A percentile compares a stretch with the other conserved stretches of the same genome.
Evolutionary conservation across 2,329 filamentous ascomycete species (phyloP).

Genomic region (Ceratocystiopsis minuta): DNA sequence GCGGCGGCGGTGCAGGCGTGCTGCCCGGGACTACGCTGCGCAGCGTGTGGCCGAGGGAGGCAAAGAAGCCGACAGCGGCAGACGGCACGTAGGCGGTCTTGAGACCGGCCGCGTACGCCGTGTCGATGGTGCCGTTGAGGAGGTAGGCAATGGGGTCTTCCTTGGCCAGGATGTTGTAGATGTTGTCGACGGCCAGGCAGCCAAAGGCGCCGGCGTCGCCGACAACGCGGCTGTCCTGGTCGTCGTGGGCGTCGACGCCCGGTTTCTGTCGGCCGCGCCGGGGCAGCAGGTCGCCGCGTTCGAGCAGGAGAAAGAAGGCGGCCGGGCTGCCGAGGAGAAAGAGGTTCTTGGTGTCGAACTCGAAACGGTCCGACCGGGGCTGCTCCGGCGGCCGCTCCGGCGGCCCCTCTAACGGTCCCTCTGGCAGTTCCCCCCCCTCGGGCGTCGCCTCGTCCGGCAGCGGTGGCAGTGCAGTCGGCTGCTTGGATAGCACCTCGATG

Average conservation of each 20-base stretch:
- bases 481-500: conserved; percentile 73
- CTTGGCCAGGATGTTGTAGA: conserved; percentile 75
- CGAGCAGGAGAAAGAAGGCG: conserved; percentile 81
- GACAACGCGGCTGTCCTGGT: conserved; percentile 40
- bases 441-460: too few relatives aligned
- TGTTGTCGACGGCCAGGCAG: conserved; percentile 82
- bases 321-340: conserved; percentile 83
- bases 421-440: too few relatives aligned
- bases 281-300: conserved; percentile 53
- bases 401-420: too few relatives aligned
- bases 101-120: conserved; percentile 56
- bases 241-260: conserved; percentile 48
- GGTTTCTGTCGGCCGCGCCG: conserved; percentile 60
- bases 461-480: conserved; percentile 53
- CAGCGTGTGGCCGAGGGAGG: conserved; percentile 44
- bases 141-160: conserved; percentile 73
- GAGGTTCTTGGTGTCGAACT: conserved; percentile 80
- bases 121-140: conserved; percentile 79
- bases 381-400: conserved; percentile 34
- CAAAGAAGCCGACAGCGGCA: conserved; percentile 45
- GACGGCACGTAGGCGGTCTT: conserved; percentile 66
- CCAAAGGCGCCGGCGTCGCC: conserved; percentile 69
- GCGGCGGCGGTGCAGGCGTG: conserved; percentile 8
- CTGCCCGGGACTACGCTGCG: conserved; percentile 41
- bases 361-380: conserved; percentile 37